Evolutionary conservation across 2,329 filamentous ascomycete species (phyloP), one percentile per base, ranked within the genome.

Genomic region (Pseudocercospora vitis): DNA sequence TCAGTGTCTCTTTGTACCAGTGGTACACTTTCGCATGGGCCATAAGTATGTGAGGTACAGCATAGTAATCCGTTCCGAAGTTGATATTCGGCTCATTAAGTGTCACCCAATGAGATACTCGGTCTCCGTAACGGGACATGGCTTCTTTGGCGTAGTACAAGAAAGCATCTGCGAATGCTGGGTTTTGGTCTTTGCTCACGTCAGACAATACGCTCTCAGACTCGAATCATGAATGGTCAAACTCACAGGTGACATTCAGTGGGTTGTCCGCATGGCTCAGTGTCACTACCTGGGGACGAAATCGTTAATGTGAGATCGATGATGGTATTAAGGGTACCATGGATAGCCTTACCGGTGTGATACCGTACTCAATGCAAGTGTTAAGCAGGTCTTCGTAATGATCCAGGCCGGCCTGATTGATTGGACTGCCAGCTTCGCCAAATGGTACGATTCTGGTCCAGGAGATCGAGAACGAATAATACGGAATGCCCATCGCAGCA

Each of bases 1-100:
- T 72, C 26, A 83, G 70, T 18, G 79, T 76, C 6, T 81, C 76
- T 40, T 78, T 75, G 65, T 83, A 83, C 67, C 77, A 83, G 62
- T 64, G 62, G 32, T 53, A 61, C 8, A 65, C 58, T 16, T 50
- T 53, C 5, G 64, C 61, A 19, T 65, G 61, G 1, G 56, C 53
- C 11, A 52, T 55, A 23, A 66, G 29, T 7, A 65, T 67, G 48
- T 68, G 60, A 48, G 67, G 69, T 12, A 69, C 71, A 55, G 71
- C 70, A 50, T 63, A 56, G 54, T 61, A 67, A 28, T 46, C 46
- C 1, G 18, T 29, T 2, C 29, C 48, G 26, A 56, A 62, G 12
- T 35, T 50, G 40, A 56, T 57, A 28, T 61, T 57, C 8, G 73
- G 73, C 57, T 76, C 74, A 53, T 76, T 76, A 29, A 75, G 53